phyloP scores from a whole-genome alignment of 257 asterid genomes.

The Primulina tabacum region DNA sequence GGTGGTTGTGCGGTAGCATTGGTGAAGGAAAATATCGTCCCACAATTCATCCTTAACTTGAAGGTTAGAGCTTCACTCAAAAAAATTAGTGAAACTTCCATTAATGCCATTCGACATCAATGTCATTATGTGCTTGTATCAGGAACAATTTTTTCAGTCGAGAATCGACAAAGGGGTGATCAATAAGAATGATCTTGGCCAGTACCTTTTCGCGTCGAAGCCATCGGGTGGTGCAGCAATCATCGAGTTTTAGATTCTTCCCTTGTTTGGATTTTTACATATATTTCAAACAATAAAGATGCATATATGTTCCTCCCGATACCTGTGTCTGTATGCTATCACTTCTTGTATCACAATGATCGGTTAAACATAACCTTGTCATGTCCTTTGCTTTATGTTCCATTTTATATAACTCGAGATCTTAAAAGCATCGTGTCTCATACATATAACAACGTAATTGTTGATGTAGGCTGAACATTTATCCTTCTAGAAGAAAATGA shows the following conservation, averaged over 20 bases:
- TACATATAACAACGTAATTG: too few species aligned
- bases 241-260: constrained; percentile 37
- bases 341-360: too few species aligned
- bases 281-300: too few species aligned
- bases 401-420: too few species aligned
- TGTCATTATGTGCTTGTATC: constrained; percentile 4
- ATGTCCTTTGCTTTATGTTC: too few species aligned
- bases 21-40: constrained; percentile 76
- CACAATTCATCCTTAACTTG: constrained; percentile 79
- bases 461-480: too few species aligned
- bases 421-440: too few species aligned
- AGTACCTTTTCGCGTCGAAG: constrained; percentile 84
- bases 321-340: too few species aligned
- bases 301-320: too few species aligned
- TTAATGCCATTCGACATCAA: neutral
- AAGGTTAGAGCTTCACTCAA: constrained; percentile 43
- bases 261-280: too few species aligned
- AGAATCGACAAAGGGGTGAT: constrained; percentile 82
- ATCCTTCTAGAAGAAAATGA: too few species aligned
- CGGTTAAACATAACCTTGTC: too few species aligned
- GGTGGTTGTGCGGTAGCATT: constrained; percentile 97
- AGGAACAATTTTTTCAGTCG: constrained; percentile 80
- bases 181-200: constrained; percentile 60
- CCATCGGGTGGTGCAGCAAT: constrained; percentile 98
- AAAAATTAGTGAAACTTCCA: neutral